Conservation (phyloP, 306 rosid genomes). For the Psophocarpus tetragonolobus region DNA sequence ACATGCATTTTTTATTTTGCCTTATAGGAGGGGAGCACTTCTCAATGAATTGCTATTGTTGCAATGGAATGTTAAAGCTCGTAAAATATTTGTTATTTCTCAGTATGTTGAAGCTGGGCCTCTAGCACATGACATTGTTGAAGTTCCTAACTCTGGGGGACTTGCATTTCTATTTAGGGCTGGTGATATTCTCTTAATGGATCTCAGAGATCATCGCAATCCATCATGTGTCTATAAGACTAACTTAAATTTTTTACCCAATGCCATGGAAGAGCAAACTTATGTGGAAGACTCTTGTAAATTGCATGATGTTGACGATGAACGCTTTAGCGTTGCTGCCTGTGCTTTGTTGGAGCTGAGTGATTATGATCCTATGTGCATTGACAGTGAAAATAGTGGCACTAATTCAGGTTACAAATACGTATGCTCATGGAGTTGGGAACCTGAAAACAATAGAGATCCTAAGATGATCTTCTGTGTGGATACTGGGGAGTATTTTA, state of each 20-base stretch:
- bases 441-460: slow-evolving; percentile 57
- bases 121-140: slow-evolving; percentile 72
- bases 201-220: slow-evolving; percentile 69
- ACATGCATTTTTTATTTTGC: slow-evolving; percentile 22
- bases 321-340: slow-evolving; percentile 83
- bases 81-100: slow-evolving; percentile 52
- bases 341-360: slow-evolving; percentile 86
- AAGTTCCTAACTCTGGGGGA: slow-evolving; percentile 82
- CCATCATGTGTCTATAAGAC: slow-evolving; percentile 71
- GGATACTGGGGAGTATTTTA: slow-evolving; percentile 84
- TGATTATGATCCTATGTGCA: slow-evolving; percentile 93
- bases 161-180: slow-evolving; percentile 80
- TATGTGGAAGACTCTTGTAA: slow-evolving; percentile 71
- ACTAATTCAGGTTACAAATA: slow-evolving; percentile 57
- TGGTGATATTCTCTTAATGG: slow-evolving; percentile 90
- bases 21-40: slow-evolving; percentile 61
- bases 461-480: slow-evolving; percentile 72
- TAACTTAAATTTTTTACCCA: slow-evolving; percentile 61
- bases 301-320: slow-evolving; percentile 85
- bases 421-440: slow-evolving; percentile 95
- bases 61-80: slow-evolving; percentile 78
- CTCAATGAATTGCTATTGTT: slow-evolving; percentile 71
- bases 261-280: slow-evolving; percentile 68
- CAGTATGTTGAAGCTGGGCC: slow-evolving; percentile 73
- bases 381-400: slow-evolving; percentile 67